Conservation (phyloP, 495 filamentous ascomycete species). For the Talaromyces thailandensis region DNA sequence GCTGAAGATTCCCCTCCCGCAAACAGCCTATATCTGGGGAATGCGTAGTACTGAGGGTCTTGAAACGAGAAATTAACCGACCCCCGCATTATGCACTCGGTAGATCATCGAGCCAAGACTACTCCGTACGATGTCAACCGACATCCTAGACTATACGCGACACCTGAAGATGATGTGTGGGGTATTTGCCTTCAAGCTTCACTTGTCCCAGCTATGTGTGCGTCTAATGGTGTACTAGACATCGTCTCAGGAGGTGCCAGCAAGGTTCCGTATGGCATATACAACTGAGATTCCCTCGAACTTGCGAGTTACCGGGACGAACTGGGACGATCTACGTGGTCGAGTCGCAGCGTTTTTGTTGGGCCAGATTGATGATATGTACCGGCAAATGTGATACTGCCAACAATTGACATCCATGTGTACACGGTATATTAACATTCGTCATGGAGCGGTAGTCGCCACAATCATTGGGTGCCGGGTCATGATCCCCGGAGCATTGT, state of each 20-base stretch:
- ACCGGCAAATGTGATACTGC: conserved; percentile 46
- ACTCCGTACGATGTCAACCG: conserved; percentile 32
- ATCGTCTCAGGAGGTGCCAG: conserved; percentile 42
- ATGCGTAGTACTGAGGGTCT: background rate
- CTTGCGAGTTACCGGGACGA: conserved; percentile 38
- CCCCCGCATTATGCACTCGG: background rate
- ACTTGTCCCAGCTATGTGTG: conserved; percentile 47
- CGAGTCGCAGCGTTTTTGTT: conserved; percentile 45
- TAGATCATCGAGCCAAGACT: too few relatives aligned
- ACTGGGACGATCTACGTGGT: conserved; percentile 29
- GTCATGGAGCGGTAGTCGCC: conserved; percentile 44
- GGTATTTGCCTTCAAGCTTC: conserved; percentile 46
- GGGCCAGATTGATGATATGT: conserved; percentile 44
- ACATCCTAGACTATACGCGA: conserved; percentile 51
- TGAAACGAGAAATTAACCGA: background rate
- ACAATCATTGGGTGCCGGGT: conserved; percentile 45
- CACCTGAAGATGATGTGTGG: conserved; percentile 40
- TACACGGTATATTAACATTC: conserved; percentile 51
- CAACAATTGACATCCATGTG: conserved; percentile 51
- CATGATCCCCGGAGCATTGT: conserved; percentile 58
- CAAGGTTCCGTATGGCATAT: conserved; percentile 36
- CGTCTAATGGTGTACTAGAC: conserved; percentile 33
- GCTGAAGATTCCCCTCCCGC: background rate
- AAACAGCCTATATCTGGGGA: background rate
- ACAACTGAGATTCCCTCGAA: conserved; percentile 44